These are phyloP conservation scores for Ustilago trichophora DNA, from an alignment of 1,284 basidiomycete genomes.

Conservation along the genomic window DNA sequence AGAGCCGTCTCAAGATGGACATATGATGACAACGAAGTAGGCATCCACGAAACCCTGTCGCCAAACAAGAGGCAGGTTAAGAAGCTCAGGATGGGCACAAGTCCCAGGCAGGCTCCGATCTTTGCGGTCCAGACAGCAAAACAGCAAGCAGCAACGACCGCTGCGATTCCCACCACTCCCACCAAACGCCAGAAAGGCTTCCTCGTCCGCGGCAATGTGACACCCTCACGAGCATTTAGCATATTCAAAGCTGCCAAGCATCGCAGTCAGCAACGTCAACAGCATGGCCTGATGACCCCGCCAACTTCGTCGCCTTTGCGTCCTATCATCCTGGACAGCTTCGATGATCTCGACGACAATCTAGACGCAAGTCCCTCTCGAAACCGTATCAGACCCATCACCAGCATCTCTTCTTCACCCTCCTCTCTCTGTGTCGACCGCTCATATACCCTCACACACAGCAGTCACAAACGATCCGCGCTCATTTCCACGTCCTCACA, in stretches of 20 bases:
- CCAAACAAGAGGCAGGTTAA: neutral
- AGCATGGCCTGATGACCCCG: slow-evolving; percentile 44
- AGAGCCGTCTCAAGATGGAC: neutral
- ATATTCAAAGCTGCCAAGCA: slow-evolving; percentile 41
- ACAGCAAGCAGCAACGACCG: slow-evolving; percentile 13
- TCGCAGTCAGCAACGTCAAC: slow-evolving; percentile 26
- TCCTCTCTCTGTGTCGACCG: neutral
- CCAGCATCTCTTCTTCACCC: neutral
- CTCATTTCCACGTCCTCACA: neutral
- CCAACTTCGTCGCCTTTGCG: slow-evolving; percentile 32
- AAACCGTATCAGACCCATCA: neutral
- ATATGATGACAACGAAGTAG: slow-evolving; percentile 10
- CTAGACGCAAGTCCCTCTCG: slow-evolving; percentile 10
- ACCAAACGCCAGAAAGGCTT: slow-evolving; percentile 36
- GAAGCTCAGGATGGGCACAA: neutral
- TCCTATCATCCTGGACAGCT: slow-evolving; percentile 28
- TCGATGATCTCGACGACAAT: slow-evolving; percentile 2
- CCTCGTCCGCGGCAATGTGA: slow-evolving; percentile 53
- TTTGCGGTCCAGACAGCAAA: slow-evolving; percentile 4
- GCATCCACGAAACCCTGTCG: no score
- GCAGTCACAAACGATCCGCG: neutral
- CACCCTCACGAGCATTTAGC: slow-evolving; percentile 48
- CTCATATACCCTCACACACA: neutral
- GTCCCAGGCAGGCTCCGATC: slow-evolving; percentile 16
- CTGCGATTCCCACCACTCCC: slow-evolving; percentile 27